Evolutionary conservation across 768 basidiomycete species (phyloP).

Genomic region (Sutorius australiensis): DNA sequence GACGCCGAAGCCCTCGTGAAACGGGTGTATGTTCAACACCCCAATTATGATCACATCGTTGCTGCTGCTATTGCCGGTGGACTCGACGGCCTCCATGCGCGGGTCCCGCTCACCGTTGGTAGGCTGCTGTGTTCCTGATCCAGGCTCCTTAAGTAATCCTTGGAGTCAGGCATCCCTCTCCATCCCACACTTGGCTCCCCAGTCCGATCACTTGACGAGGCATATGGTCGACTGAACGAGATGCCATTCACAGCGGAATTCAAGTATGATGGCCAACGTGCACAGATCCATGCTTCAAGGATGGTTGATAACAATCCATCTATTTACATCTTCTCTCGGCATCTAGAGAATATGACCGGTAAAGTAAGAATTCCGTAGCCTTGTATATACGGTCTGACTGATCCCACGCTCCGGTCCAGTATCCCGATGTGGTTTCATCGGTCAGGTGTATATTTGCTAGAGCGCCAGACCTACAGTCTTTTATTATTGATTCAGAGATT

Average conservation of each 20-base stretch:
- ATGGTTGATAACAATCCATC: conserved; percentile 24
- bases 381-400: neutral
- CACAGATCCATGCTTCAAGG: conserved; percentile 64
- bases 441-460: conserved; percentile 47
- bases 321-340: conserved; percentile 79
- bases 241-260: conserved; percentile 81
- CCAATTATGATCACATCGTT: conserved; percentile 70
- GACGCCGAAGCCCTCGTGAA: conserved; percentile 63
- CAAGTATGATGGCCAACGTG: conserved; percentile 88
- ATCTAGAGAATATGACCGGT: conserved; percentile 89
- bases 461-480: conserved; percentile 46
- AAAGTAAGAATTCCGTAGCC: conserved; percentile 46
- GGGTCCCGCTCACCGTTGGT: conserved; percentile 72
- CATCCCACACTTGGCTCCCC: conserved; percentile 87
- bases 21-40: conserved; percentile 74
- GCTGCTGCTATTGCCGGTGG: conserved; percentile 57
- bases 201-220: conserved; percentile 75
- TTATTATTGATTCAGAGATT: conserved; percentile 84
- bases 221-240: conserved; percentile 67
- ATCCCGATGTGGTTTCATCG: conserved; percentile 73
- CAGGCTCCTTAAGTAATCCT: conserved; percentile 8
- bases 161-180: conserved; percentile 66
- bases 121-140: conserved; percentile 22
- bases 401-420: conserved; percentile 42
- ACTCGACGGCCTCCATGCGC: conserved; percentile 52